Evolutionary conservation across 768 basidiomycete species (phyloP).

Genomic region (Trametes punicea): DNA sequence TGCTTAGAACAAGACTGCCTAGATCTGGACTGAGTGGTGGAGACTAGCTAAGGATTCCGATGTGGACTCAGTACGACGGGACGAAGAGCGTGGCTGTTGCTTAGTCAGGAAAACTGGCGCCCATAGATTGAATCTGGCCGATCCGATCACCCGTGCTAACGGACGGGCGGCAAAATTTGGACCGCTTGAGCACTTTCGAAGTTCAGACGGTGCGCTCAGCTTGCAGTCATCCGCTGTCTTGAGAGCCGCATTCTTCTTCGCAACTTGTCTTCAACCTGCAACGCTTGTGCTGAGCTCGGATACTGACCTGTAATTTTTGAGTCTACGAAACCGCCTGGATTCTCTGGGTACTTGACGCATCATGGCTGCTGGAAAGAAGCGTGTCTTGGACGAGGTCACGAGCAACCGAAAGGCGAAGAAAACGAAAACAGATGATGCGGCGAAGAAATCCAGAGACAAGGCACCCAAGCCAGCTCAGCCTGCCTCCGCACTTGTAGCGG

Average conservation of each 20-base stretch:
- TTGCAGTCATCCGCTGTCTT: too few species aligned
- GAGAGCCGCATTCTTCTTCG: too few species aligned
- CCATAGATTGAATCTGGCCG: slow-evolving; percentile 11
- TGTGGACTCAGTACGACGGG: not conserved
- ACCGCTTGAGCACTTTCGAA: not conserved
- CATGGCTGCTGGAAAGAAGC: slow-evolving; percentile 55
- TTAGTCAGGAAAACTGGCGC: slow-evolving; percentile 15
- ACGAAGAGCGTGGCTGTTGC: not conserved
- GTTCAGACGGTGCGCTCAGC: not conserved
- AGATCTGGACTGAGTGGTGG: not conserved
- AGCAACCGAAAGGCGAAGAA: slow-evolving; percentile 57
- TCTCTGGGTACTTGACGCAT: not conserved
- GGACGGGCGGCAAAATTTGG: slow-evolving; percentile 23
- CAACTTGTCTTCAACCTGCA: too few species aligned
- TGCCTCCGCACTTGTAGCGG: slow-evolving; percentile 41
- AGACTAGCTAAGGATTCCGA: slow-evolving; percentile 2
- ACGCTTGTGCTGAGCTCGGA: too few species aligned
- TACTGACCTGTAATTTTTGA: too few species aligned
- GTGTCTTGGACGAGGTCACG: slow-evolving; percentile 51
- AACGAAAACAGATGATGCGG: slow-evolving; percentile 42
- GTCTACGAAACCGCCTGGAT: not conserved
- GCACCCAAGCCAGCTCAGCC: slow-evolving; percentile 31
- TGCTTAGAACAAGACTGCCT: not conserved
- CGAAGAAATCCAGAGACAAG: slow-evolving; percentile 26
- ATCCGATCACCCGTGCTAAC: slow-evolving; percentile 8